phyloP scores from a whole-genome alignment of 2,329 filamentous ascomycete genomes.

The Aspergillus tubingensis region DNA sequence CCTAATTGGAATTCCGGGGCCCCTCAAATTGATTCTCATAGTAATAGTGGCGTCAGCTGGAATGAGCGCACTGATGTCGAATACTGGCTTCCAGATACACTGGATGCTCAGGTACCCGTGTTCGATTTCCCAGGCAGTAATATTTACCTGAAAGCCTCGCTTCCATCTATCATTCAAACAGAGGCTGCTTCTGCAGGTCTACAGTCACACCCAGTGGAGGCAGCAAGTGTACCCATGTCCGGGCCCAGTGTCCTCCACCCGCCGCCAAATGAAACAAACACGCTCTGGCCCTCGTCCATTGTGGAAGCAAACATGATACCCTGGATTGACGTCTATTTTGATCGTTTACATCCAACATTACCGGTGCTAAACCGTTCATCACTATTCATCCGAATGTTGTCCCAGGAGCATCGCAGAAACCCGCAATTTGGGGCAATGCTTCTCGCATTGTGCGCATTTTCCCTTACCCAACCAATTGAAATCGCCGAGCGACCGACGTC shows the following conservation, averaged over 20 bases:
- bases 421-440: slow-evolving; percentile 49
- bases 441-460: slow-evolving; percentile 46
- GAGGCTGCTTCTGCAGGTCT: slow-evolving; percentile 24
- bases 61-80: slow-evolving; percentile 34
- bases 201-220: slow-evolving; percentile 22
- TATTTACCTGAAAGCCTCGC: slow-evolving; percentile 37
- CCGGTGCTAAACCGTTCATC: slow-evolving; percentile 45
- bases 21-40: slow-evolving; percentile 24
- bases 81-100: slow-evolving; percentile 39
- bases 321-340: slow-evolving; percentile 49
- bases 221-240: slow-evolving; percentile 23
- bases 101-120: slow-evolving; percentile 36
- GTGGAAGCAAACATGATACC: slow-evolving; percentile 45
- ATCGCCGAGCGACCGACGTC: slow-evolving; percentile 44
- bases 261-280: slow-evolving; percentile 24
- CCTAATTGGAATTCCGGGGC: slow-evolving; percentile 27
- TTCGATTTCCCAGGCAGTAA: slow-evolving; percentile 38
- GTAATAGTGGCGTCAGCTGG: slow-evolving; percentile 27
- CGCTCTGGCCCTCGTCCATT: slow-evolving; percentile 43
- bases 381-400: slow-evolving; percentile 46
- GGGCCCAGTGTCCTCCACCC: slow-evolving; percentile 21
- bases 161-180: slow-evolving; percentile 37
- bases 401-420: slow-evolving; percentile 46
- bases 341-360: slow-evolving; percentile 46
- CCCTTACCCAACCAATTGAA: slow-evolving; percentile 48